phyloP scores from a whole-genome alignment of 2,329 filamentous ascomycete species.

The Teratosphaeria destructans region DNA sequence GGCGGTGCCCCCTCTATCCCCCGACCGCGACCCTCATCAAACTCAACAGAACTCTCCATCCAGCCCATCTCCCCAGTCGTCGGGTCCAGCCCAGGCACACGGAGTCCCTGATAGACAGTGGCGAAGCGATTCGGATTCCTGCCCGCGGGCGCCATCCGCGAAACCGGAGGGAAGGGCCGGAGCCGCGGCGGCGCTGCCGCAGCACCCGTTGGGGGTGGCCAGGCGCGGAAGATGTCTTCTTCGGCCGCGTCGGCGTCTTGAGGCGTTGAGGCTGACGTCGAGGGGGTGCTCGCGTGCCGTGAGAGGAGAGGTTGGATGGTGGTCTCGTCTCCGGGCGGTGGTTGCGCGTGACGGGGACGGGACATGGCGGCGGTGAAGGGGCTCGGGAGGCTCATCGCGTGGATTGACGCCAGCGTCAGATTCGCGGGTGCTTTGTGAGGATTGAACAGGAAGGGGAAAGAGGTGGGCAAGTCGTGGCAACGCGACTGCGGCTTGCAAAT shows the following conservation, averaged over 20 bases:
- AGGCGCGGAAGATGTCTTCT: not conserved
- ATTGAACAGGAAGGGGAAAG: not conserved
- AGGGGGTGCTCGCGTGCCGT: not conserved
- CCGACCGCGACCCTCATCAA: not conserved
- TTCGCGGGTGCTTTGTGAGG: not conserved
- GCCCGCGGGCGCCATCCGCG: not conserved
- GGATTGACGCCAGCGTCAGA: not conserved
- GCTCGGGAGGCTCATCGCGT: not conserved
- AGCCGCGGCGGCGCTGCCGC: not conserved
- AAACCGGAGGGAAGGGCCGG: not conserved
- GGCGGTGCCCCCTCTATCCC: not conserved
- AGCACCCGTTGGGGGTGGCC: not conserved
- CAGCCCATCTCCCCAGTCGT: not conserved
- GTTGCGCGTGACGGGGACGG: no score
- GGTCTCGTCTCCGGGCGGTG: not conserved
- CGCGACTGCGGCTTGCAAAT: no score
- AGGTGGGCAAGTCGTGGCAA: not conserved
- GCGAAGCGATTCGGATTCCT: not conserved
- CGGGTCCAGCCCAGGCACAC: not conserved
- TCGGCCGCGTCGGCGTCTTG: not conserved
- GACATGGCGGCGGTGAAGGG: not conserved
- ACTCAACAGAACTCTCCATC: not conserved
- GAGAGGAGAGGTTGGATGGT: not conserved
- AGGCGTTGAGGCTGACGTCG: not conserved
- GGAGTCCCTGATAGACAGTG: not conserved